Conservation (phyloP, 352 stramenopile genomes). For the Albugo candida region DNA sequence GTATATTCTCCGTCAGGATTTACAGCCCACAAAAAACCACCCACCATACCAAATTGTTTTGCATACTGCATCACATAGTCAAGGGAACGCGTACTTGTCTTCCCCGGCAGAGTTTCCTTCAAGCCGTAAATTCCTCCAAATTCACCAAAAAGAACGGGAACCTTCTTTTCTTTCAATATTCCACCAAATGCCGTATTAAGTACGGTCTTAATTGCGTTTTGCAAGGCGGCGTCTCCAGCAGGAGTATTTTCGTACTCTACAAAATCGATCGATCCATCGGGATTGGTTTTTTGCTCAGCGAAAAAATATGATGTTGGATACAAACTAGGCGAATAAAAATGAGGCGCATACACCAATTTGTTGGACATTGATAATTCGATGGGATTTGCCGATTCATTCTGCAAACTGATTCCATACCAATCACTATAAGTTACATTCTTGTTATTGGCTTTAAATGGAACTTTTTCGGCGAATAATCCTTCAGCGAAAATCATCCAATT, state of each 20-base stretch:
- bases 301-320: conserved; percentile 66
- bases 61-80: conserved; percentile 57
- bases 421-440: conserved; percentile 54
- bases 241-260: conserved; percentile 46
- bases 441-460: conserved; percentile 26
- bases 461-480: conserved; percentile 27
- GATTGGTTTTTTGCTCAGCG: conserved; percentile 22
- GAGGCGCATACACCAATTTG: conserved; percentile 63
- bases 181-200: conserved; percentile 51
- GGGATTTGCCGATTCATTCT: conserved; percentile 50
- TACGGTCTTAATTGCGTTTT: conserved; percentile 29
- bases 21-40: conserved; percentile 60
- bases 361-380: conserved; percentile 29
- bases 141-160: conserved; percentile 56
- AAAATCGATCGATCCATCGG: conserved; percentile 20
- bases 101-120: conserved; percentile 22
- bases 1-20: conserved; percentile 58
- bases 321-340: conserved; percentile 69
- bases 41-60: conserved; percentile 38
- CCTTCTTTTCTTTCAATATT: conserved; percentile 18
- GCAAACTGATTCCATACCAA: conserved; percentile 66
- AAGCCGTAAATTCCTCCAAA: conserved; percentile 66
- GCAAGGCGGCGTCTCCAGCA: conserved; percentile 30
- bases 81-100: conserved; percentile 53
- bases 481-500: conserved; percentile 67